Conservation (phyloP, 2,329 filamentous ascomycete species). For the Lizonia empirigonia region DNA sequence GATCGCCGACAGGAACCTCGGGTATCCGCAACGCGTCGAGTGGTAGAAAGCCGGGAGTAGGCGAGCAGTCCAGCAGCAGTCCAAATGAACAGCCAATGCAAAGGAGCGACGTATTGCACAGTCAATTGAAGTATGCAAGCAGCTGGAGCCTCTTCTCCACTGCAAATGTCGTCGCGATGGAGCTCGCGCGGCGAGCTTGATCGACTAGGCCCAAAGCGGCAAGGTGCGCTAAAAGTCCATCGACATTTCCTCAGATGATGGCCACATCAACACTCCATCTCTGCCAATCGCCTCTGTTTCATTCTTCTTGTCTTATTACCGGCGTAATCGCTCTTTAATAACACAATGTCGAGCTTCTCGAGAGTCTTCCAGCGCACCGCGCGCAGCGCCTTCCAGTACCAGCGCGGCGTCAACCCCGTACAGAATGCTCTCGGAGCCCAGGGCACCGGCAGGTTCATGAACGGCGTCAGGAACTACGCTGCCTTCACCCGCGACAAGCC, state of each 20-base stretch:
- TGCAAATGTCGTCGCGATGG: constrained; percentile 8
- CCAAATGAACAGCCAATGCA: neutral
- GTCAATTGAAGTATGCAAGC: constrained; percentile 1
- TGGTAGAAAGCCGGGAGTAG: constrained; percentile 3
- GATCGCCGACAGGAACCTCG: constrained; percentile 44
- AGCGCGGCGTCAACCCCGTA: constrained; percentile 73
- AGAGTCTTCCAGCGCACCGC: constrained; percentile 84
- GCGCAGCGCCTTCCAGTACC: constrained; percentile 72
- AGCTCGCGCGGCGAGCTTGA: constrained; percentile 7
- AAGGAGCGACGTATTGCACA: neutral
- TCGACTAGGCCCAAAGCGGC: neutral
- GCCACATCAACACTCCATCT: constrained; percentile 27
- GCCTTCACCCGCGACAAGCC: constrained; percentile 89
- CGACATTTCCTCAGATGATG: constrained; percentile 8
- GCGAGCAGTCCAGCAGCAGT: constrained; percentile 1
- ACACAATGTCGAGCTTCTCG: constrained; percentile 79
- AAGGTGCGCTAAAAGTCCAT: constrained; percentile 10
- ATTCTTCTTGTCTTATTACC: constrained; percentile 33
- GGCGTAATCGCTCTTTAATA: constrained; percentile 29
- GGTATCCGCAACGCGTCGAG: constrained; percentile 36
- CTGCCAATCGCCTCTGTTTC: constrained; percentile 37
- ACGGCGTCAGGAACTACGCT: constrained; percentile 67
- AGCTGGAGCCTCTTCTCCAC: constrained; percentile 4
- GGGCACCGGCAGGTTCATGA: constrained; percentile 68
- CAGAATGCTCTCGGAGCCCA: constrained; percentile 70